phyloP scores from a whole-genome alignment of 345 rosid genomes.

The Salix dunnii region DNA sequence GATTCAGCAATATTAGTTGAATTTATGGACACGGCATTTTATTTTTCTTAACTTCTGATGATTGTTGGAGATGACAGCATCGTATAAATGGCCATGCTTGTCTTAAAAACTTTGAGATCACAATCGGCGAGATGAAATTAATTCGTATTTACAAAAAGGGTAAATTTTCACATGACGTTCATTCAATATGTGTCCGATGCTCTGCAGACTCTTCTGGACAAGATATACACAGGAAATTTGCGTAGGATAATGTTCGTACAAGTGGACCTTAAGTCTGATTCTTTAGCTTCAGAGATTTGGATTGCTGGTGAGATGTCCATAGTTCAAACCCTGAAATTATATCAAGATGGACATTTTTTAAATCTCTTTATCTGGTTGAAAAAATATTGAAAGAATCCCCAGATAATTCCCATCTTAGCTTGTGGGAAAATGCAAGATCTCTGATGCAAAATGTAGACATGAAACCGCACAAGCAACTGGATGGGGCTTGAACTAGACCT shows the following conservation, averaged over 20 bases:
- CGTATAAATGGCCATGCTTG: neutral
- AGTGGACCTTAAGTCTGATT: neutral
- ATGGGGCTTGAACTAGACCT: neutral
- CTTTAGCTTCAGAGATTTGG: neutral
- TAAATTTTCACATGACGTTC: neutral
- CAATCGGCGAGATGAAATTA: neutral
- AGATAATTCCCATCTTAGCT: neutral
- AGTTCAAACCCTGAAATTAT: neutral
- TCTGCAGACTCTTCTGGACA: neutral
- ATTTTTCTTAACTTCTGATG: too few relatives aligned
- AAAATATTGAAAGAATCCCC: neutral
- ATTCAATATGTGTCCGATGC: neutral
- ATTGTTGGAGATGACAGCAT: neutral
- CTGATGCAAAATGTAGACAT: neutral
- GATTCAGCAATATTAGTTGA: too few relatives aligned
- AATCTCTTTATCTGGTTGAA: neutral
- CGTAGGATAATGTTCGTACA: neutral
- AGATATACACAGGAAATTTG: neutral
- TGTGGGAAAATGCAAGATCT: neutral
- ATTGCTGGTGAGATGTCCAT: neutral
- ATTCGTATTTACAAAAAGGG: too few relatives aligned
- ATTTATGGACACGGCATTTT: neutral
- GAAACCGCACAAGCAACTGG: neutral
- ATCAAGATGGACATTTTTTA: neutral
- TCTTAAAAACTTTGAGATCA: neutral